Base-by-base conservation (phyloP, 495 filamentous ascomycete genomes). In the Hypoxylon trugodes region DNA sequence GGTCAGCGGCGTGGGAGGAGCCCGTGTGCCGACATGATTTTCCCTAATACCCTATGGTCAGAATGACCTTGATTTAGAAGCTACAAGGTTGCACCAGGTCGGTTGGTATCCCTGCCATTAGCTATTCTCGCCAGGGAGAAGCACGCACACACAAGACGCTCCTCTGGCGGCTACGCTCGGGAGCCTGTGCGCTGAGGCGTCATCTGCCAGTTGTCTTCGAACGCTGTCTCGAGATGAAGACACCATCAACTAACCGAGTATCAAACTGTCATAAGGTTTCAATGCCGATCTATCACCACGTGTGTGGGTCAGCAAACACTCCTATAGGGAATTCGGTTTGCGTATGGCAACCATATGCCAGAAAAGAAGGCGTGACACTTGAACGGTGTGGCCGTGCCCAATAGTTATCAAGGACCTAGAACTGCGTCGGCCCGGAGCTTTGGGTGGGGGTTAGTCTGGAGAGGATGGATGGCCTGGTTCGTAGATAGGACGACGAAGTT, bases 281-380 rank as follows among this genome's bases (percentile, higher is more conserved):
- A 60, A 52, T 59, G 65, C 61, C 60, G 65, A 68, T 68, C 60
- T 63, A 68, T 68, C 60, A 64, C 59, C 65, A 60, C 65, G 65
- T 68, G 65, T 50, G 65, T 64, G 65, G 59, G 59, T 65, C 65
- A 60, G 49, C 30, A 68, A 59, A 60, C 21, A n/a, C 15, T 64
- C 49, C 45, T 41, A 64, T 64, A 56, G 65, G 64, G 49, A 46
- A 66, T 24, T 56, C 16, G 43, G 45, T 57, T 6, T 40, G 63
- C 53, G 54, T 68, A 51, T 60, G 59, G 59, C 45, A 46, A 42
- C 59, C 49, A 51, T 32, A 60, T 37, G 53, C 43, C 8, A 59
- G 54, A 53, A 60, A 46, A 40, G 59, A 64, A 59, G 48, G 65
- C 59, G 65, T 55, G 65, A 65, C 65, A 49, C 25, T 59, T 68